Percentiles rank a stretch among this genome's conserved stretches.
These are phyloP conservation scores for Oryza glaberrima DNA, from an alignment of 176 grass and related monocot species.

Conservation along the genomic window DNA sequence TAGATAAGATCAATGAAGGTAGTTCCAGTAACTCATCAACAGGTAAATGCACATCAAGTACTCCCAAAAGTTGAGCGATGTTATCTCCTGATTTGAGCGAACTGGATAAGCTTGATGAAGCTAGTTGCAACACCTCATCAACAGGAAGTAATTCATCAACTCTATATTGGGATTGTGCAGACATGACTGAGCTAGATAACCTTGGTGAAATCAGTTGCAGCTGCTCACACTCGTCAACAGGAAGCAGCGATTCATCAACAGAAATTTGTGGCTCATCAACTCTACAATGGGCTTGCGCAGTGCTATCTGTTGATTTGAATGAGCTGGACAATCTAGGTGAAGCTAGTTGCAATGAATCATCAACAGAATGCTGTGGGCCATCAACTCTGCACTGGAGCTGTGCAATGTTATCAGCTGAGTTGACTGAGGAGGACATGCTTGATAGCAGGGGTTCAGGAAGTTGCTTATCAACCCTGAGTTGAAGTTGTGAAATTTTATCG, in stretches of 20 bases:
- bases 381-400: slow-evolving; percentile 51
- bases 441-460: slow-evolving; percentile 41
- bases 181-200: slow-evolving; percentile 8
- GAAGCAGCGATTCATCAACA: neutral
- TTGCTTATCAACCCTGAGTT: slow-evolving; percentile 47
- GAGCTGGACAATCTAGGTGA: slow-evolving; percentile 38
- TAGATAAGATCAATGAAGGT: slow-evolving; percentile 27
- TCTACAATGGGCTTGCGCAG: neutral
- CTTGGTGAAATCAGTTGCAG: neutral
- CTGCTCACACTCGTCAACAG: neutral
- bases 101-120: neutral
- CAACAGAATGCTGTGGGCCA: slow-evolving; percentile 25
- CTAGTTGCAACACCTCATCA: neutral
- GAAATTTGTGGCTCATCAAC: neutral
- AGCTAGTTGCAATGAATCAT: slow-evolving; percentile 32
- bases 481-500: slow-evolving; percentile 45
- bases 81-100: neutral
- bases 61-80: neutral
- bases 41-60: neutral
- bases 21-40: neutral
- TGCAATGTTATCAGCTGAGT: slow-evolving; percentile 33
- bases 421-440: slow-evolving; percentile 35
- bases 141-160: neutral
- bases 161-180: neutral
- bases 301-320: neutral